phyloP scores from a whole-genome alignment of 2,329 filamentous ascomycete genomes.

The Pseudogymnoascus sp. region DNA sequence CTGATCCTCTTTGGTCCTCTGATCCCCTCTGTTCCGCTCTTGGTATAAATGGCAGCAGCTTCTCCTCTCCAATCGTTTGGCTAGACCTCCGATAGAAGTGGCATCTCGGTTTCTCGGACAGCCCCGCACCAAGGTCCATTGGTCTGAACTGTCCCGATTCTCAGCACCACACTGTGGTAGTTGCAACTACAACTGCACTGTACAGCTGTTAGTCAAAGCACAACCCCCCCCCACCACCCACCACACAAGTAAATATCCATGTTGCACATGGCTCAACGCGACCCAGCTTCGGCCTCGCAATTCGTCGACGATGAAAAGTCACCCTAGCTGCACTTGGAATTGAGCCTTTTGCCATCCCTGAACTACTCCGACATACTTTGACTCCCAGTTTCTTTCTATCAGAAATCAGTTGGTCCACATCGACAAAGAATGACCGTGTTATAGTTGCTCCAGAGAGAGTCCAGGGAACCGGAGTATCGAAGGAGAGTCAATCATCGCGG shows the following conservation, averaged over 20 bases:
- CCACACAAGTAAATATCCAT: conserved; percentile 8
- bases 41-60: neutral
- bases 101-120: neutral
- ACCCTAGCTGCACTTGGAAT: conserved; percentile 4
- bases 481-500: conserved; percentile 1
- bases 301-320: neutral
- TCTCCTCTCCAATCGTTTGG: conserved; percentile 5
- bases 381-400: neutral
- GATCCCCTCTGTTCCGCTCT: neutral
- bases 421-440: neutral
- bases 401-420: conserved; percentile 4
- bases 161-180: conserved; percentile 3
- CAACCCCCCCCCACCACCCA: neutral
- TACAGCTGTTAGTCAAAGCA: neutral
- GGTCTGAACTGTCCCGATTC: neutral
- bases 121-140: neutral
- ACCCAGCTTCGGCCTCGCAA: conserved; percentile 9
- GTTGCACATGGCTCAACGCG: conserved; percentile 7
- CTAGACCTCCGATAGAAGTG: conserved; percentile 4
- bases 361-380: neutral
- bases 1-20: too few relatives aligned
- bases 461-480: neutral
- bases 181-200: neutral
- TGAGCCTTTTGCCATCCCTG: conserved; percentile 2
- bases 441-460: neutral